phyloP scores from a whole-genome alignment of 2,329 filamentous ascomycete genomes.

The Leptoxyphium fumago region DNA sequence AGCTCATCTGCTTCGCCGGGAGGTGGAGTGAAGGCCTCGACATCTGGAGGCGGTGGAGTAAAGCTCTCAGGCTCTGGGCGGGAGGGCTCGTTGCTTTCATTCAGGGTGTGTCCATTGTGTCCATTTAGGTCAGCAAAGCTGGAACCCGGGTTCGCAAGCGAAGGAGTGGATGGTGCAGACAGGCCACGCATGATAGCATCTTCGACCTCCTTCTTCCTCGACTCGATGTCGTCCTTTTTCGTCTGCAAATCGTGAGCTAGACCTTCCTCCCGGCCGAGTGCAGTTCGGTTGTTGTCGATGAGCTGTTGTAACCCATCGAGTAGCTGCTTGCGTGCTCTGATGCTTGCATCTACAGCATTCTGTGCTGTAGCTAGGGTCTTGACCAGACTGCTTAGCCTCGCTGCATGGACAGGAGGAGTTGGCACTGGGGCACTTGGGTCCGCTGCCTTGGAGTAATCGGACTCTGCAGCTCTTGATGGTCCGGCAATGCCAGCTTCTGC shows the following conservation, averaged over 20 bases:
- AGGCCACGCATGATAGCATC: slow-evolving; percentile 79
- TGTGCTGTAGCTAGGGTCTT: slow-evolving; percentile 82
- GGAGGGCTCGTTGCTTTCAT: slow-evolving; percentile 6
- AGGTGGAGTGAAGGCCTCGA: slow-evolving; percentile 71
- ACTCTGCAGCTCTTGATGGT: slow-evolving; percentile 53
- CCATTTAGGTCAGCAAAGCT: slow-evolving; percentile 1
- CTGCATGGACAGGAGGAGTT: slow-evolving; percentile 79
- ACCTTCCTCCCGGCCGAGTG: slow-evolving; percentile 54
- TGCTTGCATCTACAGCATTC: slow-evolving; percentile 72
- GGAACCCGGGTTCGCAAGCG: slow-evolving; percentile 21
- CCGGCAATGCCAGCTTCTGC: slow-evolving; percentile 52
- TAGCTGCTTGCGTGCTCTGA: slow-evolving; percentile 68
- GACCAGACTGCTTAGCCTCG: slow-evolving; percentile 74
- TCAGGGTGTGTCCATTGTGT: slow-evolving; percentile 6
- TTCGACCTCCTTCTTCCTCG: slow-evolving; percentile 78
- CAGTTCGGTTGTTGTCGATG: slow-evolving; percentile 55
- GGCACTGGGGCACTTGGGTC: slow-evolving; percentile 55
- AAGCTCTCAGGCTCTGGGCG: slow-evolving; percentile 26
- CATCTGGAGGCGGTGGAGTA: slow-evolving; percentile 60
- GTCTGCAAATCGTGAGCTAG: slow-evolving; percentile 47
- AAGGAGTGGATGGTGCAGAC: slow-evolving; percentile 42
- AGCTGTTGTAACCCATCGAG: slow-evolving; percentile 72
- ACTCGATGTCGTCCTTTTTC: slow-evolving; percentile 60
- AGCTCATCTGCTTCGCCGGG: slow-evolving; percentile 23
- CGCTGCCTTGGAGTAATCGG: slow-evolving; percentile 73